phyloP scores from a whole-genome alignment of 352 stramenopile species.

The Globisporangium emineosum region DNA sequence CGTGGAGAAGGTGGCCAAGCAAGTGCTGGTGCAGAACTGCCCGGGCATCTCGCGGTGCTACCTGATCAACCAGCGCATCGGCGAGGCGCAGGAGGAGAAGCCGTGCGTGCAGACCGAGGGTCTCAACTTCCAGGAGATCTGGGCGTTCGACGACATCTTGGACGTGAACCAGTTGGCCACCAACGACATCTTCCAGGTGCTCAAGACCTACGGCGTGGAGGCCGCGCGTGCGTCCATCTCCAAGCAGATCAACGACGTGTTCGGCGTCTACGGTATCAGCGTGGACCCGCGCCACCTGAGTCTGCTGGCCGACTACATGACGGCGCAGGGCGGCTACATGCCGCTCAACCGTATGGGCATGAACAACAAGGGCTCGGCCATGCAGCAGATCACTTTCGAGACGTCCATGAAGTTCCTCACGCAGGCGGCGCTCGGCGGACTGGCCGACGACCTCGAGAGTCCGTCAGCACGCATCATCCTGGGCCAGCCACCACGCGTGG shows the following conservation, averaged over 20 bases:
- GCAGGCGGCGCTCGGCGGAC: constrained; percentile 90
- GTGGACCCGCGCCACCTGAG: constrained; percentile 98
- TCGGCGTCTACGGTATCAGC: constrained; percentile 99
- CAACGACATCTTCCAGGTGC: constrained; percentile 98
- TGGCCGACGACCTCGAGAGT: constrained; percentile 90
- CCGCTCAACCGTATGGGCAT: constrained; percentile 98
- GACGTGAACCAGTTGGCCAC: constrained; percentile 95
- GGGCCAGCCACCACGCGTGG: constrained; percentile 92
- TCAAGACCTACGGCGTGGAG: constrained; percentile 98
- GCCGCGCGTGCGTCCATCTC: constrained; percentile 96
- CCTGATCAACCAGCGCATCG: constrained; percentile 86
- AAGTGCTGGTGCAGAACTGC: constrained; percentile 86
- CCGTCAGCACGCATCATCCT: constrained; percentile 95
- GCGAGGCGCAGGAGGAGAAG: constrained; percentile 74
- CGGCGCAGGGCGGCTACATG: constrained; percentile 95
- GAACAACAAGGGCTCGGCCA: constrained; percentile 93
- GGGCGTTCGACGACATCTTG: constrained; percentile 89
- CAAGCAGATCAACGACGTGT: constrained; percentile 98
- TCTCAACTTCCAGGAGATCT: constrained; percentile 98
- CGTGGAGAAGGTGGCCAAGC: constrained; percentile 81
- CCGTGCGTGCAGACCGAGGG: constrained; percentile 93
- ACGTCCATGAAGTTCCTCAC: constrained; percentile 99
- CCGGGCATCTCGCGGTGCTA: constrained; percentile 88
- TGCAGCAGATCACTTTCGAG: constrained; percentile 99
- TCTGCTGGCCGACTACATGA: constrained; percentile 99